These are phyloP conservation scores for Cephalotrichum gorgonifer DNA, from an alignment of 2,329 filamentous ascomycete genomes.

Conservation along the genomic window DNA sequence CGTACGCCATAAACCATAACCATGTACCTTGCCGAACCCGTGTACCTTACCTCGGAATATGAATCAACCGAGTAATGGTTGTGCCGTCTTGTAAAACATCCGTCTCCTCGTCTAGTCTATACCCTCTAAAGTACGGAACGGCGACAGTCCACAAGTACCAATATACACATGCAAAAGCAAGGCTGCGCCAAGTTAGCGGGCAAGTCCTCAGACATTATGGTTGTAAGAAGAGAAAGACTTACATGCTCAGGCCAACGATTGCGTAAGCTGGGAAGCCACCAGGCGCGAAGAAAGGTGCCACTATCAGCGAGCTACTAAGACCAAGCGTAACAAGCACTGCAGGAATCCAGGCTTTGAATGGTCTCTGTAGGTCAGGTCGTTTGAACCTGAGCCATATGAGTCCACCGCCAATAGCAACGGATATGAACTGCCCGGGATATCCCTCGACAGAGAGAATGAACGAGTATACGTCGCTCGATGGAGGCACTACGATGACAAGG, in stretches of 20 bases:
- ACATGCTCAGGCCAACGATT: conserved; percentile 41
- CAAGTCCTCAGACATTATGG: not conserved
- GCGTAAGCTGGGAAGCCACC: conserved; percentile 44
- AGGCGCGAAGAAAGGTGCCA: conserved; percentile 53
- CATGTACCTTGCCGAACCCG: too few species aligned
- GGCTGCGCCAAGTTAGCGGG: conserved; percentile 23
- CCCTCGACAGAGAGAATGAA: conserved; percentile 66
- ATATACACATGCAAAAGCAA: conserved; percentile 49
- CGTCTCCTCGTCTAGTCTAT: conserved; percentile 50
- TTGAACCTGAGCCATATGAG: conserved; percentile 50
- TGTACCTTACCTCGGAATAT: too few species aligned
- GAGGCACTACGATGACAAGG: conserved; percentile 55
- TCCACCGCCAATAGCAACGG: conserved; percentile 44
- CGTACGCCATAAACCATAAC: too few species aligned
- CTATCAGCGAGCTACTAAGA: conserved; percentile 43
- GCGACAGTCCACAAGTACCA: conserved; percentile 59
- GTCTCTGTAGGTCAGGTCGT: conserved; percentile 48
- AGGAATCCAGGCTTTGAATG: conserved; percentile 54
- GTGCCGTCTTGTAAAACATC: conserved; percentile 57
- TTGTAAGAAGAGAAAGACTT: conserved; percentile 15
- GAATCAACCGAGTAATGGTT: conserved; percentile 47
- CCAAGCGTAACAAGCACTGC: conserved; percentile 46
- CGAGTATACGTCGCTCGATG: conserved; percentile 56
- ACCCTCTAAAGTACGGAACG: conserved; percentile 48
- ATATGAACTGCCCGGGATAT: conserved; percentile 53